Conservation (phyloP, 1,139 yeast genomes). For the Meyerozyma elateridarum region DNA sequence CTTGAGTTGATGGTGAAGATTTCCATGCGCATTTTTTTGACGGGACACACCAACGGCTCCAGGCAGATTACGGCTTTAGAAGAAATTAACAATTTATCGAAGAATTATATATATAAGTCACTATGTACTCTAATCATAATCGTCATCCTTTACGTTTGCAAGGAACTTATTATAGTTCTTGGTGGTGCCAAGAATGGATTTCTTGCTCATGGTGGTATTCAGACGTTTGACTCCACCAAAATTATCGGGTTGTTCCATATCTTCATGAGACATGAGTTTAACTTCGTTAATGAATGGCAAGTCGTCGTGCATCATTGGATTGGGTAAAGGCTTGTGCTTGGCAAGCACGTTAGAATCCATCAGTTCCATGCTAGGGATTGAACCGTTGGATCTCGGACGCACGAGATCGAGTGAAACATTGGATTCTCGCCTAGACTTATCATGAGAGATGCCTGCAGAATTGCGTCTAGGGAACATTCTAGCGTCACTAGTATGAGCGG, state of each 20-base stretch:
- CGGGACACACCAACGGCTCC: too few species aligned
- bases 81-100: too few species aligned
- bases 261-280: constrained; percentile 16
- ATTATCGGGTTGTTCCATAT: constrained; percentile 8
- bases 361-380: constrained; percentile 9
- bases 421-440: neutral
- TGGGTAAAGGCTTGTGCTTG: constrained; percentile 2
- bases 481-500: constrained; percentile 1
- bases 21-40: too few species aligned
- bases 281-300: constrained; percentile 39
- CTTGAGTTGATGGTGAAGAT: too few species aligned
- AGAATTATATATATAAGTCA: too few species aligned
- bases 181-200: constrained; percentile 38
- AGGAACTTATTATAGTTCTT: constrained; percentile 36
- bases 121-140: constrained; percentile 6
- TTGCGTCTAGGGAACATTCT: neutral
- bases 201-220: constrained; percentile 30
- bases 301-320: constrained; percentile 18
- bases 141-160: constrained; percentile 24
- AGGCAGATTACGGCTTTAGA: too few species aligned
- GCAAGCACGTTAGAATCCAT: constrained; percentile 9
- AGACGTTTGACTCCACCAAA: constrained; percentile 19
- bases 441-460: neutral
- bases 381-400: neutral
- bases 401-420: neutral